These are phyloP conservation scores for Chlamydomonas urium DNA, from an alignment of 139 green algal genomes.

Conservation along the genomic window DNA sequence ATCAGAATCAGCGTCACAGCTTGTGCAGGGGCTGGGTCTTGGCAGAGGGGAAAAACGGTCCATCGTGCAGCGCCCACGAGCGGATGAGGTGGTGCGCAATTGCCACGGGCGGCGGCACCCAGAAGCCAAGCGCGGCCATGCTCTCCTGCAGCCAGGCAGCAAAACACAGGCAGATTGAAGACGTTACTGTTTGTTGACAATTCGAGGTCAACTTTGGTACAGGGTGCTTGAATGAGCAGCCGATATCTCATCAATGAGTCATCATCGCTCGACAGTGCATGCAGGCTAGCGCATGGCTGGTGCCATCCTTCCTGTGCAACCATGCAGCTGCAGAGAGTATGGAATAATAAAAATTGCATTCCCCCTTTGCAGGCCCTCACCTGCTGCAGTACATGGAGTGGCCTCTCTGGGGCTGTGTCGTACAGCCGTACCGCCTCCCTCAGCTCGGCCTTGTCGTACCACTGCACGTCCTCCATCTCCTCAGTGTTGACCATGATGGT, in stretches of 20 bases:
- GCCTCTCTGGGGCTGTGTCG: neutral
- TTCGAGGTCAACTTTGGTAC: neutral
- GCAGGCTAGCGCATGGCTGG: neutral
- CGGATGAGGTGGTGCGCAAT: constrained; percentile 79
- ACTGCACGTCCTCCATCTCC: constrained; percentile 77
- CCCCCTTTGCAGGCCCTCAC: neutral
- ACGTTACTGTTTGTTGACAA: neutral
- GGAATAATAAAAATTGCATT: constrained; percentile 8
- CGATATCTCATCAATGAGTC: neutral
- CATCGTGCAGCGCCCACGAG: constrained; percentile 41
- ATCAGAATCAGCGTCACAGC: no score
- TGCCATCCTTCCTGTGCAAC: neutral
- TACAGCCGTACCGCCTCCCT: constrained; percentile 35
- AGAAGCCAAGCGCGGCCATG: constrained; percentile 60
- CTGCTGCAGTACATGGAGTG: neutral
- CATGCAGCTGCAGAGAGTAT: neutral
- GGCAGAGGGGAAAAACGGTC: constrained; percentile 52
- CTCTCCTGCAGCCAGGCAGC: neutral
- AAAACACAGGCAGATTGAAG: neutral
- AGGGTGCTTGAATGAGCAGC: neutral
- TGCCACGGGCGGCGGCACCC: constrained; percentile 66
- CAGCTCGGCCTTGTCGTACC: constrained; percentile 56
- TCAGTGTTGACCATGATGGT: constrained; percentile 57
- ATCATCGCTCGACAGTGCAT: neutral
- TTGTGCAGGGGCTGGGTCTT: no score